These are phyloP conservation scores for Monilinia fructicola DNA, from an alignment of 2,329 filamentous ascomycete species.

Conservation along the genomic window DNA sequence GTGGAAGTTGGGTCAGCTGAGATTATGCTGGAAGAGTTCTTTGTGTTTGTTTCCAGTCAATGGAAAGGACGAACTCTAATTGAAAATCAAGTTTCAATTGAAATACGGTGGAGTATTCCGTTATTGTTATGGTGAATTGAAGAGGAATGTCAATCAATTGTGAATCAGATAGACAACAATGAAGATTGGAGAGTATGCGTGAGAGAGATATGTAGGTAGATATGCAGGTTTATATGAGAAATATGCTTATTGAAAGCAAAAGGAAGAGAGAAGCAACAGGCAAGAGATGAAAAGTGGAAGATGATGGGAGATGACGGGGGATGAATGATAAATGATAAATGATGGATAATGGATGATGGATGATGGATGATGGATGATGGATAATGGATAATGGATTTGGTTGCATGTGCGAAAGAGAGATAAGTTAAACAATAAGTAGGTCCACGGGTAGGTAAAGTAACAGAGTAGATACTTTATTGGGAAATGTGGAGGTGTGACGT, in stretches of 20 bases:
- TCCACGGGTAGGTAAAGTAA: too few species aligned
- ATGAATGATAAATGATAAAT: too few species aligned
- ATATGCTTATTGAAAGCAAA: neutral
- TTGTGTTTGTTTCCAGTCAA: slow-evolving; percentile 36
- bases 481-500: slow-evolving; percentile 6
- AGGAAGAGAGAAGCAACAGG: neutral
- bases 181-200: neutral
- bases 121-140: slow-evolving; percentile 26
- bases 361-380: too few species aligned
- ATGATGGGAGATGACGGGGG: too few species aligned
- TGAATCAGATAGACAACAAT: slow-evolving; percentile 2
- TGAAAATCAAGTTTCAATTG: slow-evolving; percentile 16
- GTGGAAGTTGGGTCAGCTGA: slow-evolving; percentile 32
- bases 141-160: slow-evolving; percentile 29
- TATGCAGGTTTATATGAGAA: neutral
- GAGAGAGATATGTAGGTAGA: neutral
- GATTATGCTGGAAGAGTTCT: slow-evolving; percentile 34
- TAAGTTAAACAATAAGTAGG: slow-evolving; percentile 5
- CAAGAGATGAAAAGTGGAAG: neutral
- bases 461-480: neutral
- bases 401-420: slow-evolving; percentile 8
- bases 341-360: neutral
- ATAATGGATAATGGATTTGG: neutral
- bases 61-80: slow-evolving; percentile 27
- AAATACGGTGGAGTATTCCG: slow-evolving; percentile 21